Evolutionary conservation across 2,329 filamentous ascomycete species (phyloP), one percentile per base, ranked within the genome.

Genomic region (Diaporthe batatas): DNA sequence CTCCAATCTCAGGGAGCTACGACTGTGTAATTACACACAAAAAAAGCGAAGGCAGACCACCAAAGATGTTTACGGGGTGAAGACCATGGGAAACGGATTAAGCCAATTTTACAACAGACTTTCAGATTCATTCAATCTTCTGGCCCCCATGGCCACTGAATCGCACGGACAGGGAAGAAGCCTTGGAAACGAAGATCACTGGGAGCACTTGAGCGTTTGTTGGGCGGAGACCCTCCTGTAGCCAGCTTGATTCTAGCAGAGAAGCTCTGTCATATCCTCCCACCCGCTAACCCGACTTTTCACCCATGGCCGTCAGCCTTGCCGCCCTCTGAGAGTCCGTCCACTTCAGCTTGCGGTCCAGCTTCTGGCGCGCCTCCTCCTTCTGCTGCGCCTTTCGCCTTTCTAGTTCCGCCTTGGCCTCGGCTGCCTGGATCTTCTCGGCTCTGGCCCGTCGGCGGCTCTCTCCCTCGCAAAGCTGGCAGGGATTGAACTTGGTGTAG

Each of bases 401-500:
- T 3, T 25, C 14, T 18, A 29, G 7, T 1, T 12, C 32, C 2
- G 21, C 44, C 62, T 39, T 53, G 32, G n/a, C 44, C 3, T 14
- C 23, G 10, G n/a, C 14, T 3, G n/a, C 32, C 62, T 49, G 21
- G 47, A 7, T 23, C n/a, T 12, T 34, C 18, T 53, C 16, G 11
- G 29, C 29, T 25, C 39, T 23, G 4, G 25, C 47, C 7, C n/a
- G n/a, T 16, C 62, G 62, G 2, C 62, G 47, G 7, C 12, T 16
- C 1, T 67, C 62, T 14, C 6, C 62, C 14, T 67, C 47, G 16
- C 62, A 67, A 14, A 53, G 14, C 12, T 36, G 32, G 8, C 62
- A 67, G 10, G 44, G 32, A 25, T 67, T 67, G 8, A 67, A 18
- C n/a, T 39, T 67, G 21, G 62, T 67, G 47, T 67, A 67, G 62